Conservation (phyloP, 371 early-diverging fungal genomes). For the Entomophthora muscae region DNA sequence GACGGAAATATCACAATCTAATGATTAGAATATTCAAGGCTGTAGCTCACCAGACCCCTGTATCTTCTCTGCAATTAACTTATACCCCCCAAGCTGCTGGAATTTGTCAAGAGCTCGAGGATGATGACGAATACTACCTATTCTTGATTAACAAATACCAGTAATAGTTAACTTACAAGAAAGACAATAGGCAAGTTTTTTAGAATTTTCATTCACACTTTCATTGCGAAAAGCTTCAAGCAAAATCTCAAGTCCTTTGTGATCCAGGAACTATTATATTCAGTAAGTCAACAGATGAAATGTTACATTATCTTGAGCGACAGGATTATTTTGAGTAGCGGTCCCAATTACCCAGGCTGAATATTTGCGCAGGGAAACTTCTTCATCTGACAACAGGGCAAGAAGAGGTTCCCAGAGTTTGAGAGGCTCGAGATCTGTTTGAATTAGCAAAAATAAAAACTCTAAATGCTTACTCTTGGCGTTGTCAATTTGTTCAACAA, state of each 20-base stretch:
- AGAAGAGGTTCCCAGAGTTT: slow-evolving; percentile 72
- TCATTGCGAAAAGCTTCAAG: neutral
- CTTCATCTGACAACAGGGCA: slow-evolving; percentile 25
- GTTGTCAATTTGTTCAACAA: slow-evolving; percentile 90
- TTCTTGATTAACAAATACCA: neutral
- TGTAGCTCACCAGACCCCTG: neutral
- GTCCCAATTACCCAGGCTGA: slow-evolving; percentile 86
- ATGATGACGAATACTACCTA: slow-evolving; percentile 8
- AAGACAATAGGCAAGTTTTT: slow-evolving; percentile 5
- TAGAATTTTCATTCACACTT: neutral
- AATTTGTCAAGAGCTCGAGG: neutral
- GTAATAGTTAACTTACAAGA: slow-evolving; percentile 6
- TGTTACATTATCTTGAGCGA: slow-evolving; percentile 55
- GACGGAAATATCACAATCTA: neutral
- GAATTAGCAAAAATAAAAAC: neutral
- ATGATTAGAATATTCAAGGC: neutral
- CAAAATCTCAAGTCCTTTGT: slow-evolving; percentile 8
- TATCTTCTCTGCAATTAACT: neutral
- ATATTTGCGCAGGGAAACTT: slow-evolving; percentile 42
- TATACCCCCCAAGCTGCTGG: neutral
- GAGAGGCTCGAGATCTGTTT: slow-evolving; percentile 61
- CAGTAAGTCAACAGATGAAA: slow-evolving; percentile 4
- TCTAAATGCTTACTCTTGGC: slow-evolving; percentile 42
- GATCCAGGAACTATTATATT: slow-evolving; percentile 9
- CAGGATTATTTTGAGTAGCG: slow-evolving; percentile 80